Percentiles rank a stretch among this genome's conserved stretches.
Evolutionary conservation across 495 filamentous ascomycete genomes (phyloP).

Genomic region (Hypomontagnella submonticulosa): DNA sequence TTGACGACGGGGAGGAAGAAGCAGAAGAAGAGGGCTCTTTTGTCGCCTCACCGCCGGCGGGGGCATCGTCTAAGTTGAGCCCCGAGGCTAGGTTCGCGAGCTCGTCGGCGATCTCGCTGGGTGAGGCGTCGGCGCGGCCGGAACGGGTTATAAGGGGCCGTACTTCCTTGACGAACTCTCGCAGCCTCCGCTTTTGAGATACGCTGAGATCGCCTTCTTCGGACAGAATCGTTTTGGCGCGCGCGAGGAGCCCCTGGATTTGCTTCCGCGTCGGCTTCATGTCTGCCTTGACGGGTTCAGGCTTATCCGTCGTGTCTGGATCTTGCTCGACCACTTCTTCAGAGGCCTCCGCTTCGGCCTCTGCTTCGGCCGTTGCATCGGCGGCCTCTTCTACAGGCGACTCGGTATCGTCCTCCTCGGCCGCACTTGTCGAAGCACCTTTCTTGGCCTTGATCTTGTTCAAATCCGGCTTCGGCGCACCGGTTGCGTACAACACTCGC

Average conservation of each 20-base stretch:
- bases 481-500: constrained; percentile 86
- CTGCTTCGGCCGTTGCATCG: constrained; percentile 42
- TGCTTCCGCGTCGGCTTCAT: constrained; percentile 43
- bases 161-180: constrained; percentile 47
- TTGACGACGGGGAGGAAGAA: constrained; percentile 1
- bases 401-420: constrained; percentile 4
- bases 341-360: constrained; percentile 35
- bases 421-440: not conserved
- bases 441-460: constrained; percentile 13
- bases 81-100: constrained; percentile 43
- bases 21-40: too few species aligned
- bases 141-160: constrained; percentile 41
- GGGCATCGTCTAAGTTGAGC: constrained; percentile 26
- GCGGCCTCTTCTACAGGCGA: constrained; percentile 19
- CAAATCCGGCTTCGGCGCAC: constrained; percentile 68
- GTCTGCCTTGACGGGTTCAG: constrained; percentile 39
- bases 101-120: constrained; percentile 43
- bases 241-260: constrained; percentile 38
- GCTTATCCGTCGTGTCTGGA: constrained; percentile 47
- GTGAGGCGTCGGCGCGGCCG: constrained; percentile 31
- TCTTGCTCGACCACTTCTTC: constrained; percentile 47
- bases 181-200: constrained; percentile 52
- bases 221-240: constrained; percentile 45
- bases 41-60: constrained; percentile 1
- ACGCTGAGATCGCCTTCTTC: constrained; percentile 35